Evolutionary conservation across 305 asterid species (phyloP).

Genomic region (Rubia peregrina): DNA sequence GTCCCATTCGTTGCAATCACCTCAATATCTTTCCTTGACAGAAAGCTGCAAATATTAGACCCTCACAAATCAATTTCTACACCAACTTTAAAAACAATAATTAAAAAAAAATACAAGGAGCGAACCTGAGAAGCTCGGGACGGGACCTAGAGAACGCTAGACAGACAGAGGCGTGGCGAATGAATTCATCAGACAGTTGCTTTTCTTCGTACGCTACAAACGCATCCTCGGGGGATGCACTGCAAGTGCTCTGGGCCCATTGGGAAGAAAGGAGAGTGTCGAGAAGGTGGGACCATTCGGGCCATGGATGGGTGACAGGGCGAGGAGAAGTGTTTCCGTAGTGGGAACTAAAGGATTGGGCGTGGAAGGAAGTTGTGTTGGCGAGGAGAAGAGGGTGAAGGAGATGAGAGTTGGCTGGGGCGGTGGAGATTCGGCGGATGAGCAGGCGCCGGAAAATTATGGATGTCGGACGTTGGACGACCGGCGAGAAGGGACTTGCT

Average conservation of each 20-base stretch:
- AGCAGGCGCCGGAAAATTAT: slow-evolving; percentile 39
- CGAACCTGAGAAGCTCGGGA: slow-evolving; percentile 67
- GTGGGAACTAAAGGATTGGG: slow-evolving; percentile 30
- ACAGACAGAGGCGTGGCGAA: slow-evolving; percentile 45
- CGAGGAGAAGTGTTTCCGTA: slow-evolving; percentile 20
- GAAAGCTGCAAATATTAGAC: slow-evolving; percentile 32
- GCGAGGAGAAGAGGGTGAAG: slow-evolving; percentile 23
- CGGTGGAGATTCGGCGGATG: slow-evolving; percentile 33
- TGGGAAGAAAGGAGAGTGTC: slow-evolving; percentile 17
- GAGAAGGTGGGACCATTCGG: slow-evolving; percentile 64
- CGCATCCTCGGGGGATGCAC: slow-evolving; percentile 49
- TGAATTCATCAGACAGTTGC: slow-evolving; percentile 53
- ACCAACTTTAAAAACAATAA: too few relatives aligned
- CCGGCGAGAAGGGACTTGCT: slow-evolving; percentile 34
- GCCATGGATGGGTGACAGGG: slow-evolving; percentile 55
- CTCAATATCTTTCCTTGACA: slow-evolving; percentile 71
- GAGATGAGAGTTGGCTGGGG: slow-evolving; percentile 24
- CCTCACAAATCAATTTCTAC: neutral
- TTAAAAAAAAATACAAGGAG: neutral
- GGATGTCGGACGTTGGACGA: slow-evolving; percentile 26
- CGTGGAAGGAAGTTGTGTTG: slow-evolving; percentile 30
- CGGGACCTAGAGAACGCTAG: slow-evolving; percentile 59
- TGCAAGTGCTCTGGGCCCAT: slow-evolving; percentile 20
- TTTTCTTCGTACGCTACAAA: slow-evolving; percentile 54
- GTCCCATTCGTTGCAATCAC: slow-evolving; percentile 73